These are phyloP conservation scores for Gaertneriomyces sp. DNA, from an alignment of 192 early-diverging fungal species.

Conservation along the genomic window DNA sequence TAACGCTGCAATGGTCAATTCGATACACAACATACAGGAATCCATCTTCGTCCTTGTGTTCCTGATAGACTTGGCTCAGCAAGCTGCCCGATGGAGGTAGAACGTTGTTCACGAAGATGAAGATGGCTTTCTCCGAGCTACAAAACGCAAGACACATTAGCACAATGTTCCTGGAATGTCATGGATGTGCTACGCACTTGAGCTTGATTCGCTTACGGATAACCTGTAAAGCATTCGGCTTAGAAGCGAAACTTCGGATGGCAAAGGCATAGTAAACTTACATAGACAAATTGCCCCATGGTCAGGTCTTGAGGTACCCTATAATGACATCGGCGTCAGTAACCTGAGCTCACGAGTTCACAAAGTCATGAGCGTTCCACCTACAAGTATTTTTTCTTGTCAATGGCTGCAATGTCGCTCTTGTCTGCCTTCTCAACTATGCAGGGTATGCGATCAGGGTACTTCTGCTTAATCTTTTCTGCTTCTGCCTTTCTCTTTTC, in stretches of 20 bases:
- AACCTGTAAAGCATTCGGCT: slow-evolving; percentile 25
- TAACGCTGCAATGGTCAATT: neutral
- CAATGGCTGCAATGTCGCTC: slow-evolving; percentile 91
- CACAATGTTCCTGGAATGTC: neutral
- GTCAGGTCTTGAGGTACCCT: slow-evolving; percentile 91
- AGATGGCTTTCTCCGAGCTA: slow-evolving; percentile 96
- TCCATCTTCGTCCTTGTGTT: slow-evolving; percentile 97
- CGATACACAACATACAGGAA: slow-evolving; percentile 69
- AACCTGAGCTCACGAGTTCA: neutral
- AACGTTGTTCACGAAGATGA: slow-evolving; percentile 96
- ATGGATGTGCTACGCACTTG: slow-evolving; percentile 1
- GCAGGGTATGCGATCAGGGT: slow-evolving; percentile 67
- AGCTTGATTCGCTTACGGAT: slow-evolving; percentile 96
- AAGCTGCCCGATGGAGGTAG: slow-evolving; percentile 91
- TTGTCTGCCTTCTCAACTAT: slow-evolving; percentile 94
- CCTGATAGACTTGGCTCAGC: slow-evolving; percentile 92
- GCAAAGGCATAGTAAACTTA: slow-evolving; percentile 9
- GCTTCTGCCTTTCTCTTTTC: slow-evolving; percentile 96
- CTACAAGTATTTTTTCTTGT: slow-evolving; percentile 97
- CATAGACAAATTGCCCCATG: slow-evolving; percentile 96
- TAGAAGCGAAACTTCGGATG: neutral
- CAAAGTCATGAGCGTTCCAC: slow-evolving; percentile 1
- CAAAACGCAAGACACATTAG: neutral
- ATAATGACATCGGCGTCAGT: neutral
- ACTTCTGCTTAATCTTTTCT: slow-evolving; percentile 93